Percentiles rank a stretch among this genome's conserved stretches.
phyloP scores from a whole-genome alignment of 2,329 filamentous ascomycete species.

The Sclerotinia subarctica region DNA sequence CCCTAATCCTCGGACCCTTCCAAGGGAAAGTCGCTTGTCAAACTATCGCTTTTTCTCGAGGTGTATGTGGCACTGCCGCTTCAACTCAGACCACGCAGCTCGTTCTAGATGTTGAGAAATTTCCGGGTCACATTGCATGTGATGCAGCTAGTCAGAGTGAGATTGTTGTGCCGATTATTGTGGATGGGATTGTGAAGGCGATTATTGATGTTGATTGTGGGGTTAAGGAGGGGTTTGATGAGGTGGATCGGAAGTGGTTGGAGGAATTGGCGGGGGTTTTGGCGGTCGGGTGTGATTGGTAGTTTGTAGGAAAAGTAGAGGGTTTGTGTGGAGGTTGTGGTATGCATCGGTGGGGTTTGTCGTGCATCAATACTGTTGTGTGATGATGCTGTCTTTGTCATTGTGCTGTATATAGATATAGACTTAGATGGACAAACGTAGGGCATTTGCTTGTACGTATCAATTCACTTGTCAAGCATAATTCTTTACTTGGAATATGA shows the following conservation, averaged over 20 bases:
- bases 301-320: not conserved
- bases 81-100: conserved; percentile 59
- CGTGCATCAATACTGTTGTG: not conserved
- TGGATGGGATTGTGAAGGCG: conserved; percentile 54
- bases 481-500: not conserved
- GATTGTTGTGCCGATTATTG: conserved; percentile 70
- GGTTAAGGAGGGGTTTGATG: conserved; percentile 62
- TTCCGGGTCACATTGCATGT: conserved; percentile 80
- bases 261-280: conserved; percentile 64
- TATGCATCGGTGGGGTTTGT: not conserved
- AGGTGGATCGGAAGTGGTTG: conserved; percentile 61
- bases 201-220: conserved; percentile 81
- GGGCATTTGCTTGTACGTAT: not conserved
- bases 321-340: not conserved
- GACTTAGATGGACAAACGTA: not conserved
- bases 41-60: conserved; percentile 67
- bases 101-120: conserved; percentile 66
- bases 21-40: conserved; percentile 80
- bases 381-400: not conserved
- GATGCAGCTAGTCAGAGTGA: conserved; percentile 74
- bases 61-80: conserved; percentile 74
- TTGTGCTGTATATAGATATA: not conserved
- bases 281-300: conserved; percentile 64
- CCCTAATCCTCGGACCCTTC: conserved; percentile 75
- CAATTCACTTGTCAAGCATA: not conserved